These are phyloP conservation scores for Tympanopsis confertula DNA, from an alignment of 2,329 filamentous ascomycete species.

Conservation along the genomic window DNA sequence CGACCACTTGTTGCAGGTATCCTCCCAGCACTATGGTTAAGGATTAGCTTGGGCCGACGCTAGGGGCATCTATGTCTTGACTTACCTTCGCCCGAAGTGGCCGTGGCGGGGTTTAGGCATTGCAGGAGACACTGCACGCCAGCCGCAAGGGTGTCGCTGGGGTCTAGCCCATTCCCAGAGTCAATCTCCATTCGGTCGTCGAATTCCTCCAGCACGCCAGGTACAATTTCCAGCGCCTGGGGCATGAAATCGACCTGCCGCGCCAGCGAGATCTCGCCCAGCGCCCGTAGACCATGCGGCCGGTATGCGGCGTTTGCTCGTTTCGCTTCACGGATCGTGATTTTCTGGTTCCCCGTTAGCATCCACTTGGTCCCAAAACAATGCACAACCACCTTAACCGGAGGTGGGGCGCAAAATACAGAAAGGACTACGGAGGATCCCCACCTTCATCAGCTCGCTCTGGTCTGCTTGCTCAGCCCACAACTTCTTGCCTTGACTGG, in stretches of 20 bases:
- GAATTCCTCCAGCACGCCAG: constrained; percentile 36
- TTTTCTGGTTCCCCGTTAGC: constrained; percentile 42
- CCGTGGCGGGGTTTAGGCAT: not conserved
- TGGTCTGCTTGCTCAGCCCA: constrained; percentile 40
- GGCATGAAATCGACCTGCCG: constrained; percentile 45
- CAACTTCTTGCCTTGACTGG: constrained; percentile 47
- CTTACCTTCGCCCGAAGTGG: not conserved
- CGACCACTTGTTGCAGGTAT: no score
- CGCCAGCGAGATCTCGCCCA: constrained; percentile 62
- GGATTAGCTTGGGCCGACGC: no score
- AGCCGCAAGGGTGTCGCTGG: not conserved
- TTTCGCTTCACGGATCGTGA: constrained; percentile 77
- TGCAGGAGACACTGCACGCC: not conserved
- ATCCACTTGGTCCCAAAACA: no score
- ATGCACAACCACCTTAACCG: no score
- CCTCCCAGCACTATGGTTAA: no score
- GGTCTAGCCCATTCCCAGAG: constrained; percentile 13
- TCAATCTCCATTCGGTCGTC: constrained; percentile 63
- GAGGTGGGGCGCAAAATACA: not conserved
- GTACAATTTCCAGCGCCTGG: not conserved
- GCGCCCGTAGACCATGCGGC: constrained; percentile 58
- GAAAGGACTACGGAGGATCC: not conserved
- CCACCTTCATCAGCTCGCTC: constrained; percentile 45
- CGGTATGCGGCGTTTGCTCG: constrained; percentile 80
- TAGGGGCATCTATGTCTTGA: no score